A percentile compares a stretch with the other conserved stretches of the same genome.
Evolutionary conservation across 208 protist species (phyloP).

Genomic region (Angomonas ambiguus): DNA sequence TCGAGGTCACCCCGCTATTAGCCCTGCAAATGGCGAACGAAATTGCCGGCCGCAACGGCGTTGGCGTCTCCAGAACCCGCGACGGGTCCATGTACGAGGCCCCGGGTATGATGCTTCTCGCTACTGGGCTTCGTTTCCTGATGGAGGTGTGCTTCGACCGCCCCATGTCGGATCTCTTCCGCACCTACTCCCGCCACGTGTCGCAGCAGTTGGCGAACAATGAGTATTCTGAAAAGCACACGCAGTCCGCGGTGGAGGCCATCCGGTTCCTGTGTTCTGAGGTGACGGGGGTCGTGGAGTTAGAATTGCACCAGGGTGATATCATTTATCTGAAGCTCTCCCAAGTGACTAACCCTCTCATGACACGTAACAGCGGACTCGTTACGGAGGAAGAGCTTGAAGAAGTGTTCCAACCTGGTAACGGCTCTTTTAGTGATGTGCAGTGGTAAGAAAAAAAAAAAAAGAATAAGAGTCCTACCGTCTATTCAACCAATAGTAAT

Average conservation of each 20-base stretch:
- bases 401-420: constrained; percentile 83
- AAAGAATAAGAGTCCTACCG: not conserved
- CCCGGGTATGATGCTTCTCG: constrained; percentile 86
- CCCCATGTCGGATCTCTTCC: constrained; percentile 64
- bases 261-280: constrained; percentile 69
- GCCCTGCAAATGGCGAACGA: constrained; percentile 84
- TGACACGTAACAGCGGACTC: constrained; percentile 30
- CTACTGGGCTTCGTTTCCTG: constrained; percentile 61
- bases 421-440: constrained; percentile 84
- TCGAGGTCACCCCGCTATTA: constrained; percentile 71
- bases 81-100: constrained; percentile 89
- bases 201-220: constrained; percentile 57
- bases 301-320: constrained; percentile 87
- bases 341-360: constrained; percentile 40
- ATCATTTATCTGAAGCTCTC: constrained; percentile 86
- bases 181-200: constrained; percentile 73
- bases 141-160: constrained; percentile 89
- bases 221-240: constrained; percentile 77
- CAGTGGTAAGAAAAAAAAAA: constrained; percentile 53
- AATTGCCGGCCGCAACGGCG: constrained; percentile 83
- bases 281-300: constrained; percentile 77
- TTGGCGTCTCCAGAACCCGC: constrained; percentile 73
- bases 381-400: constrained; percentile 81
- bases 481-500: not conserved
- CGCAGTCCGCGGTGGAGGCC: constrained; percentile 78